Conservation (phyloP, 2,329 filamentous ascomycete genomes). For the Botrytis fragariae region DNA sequence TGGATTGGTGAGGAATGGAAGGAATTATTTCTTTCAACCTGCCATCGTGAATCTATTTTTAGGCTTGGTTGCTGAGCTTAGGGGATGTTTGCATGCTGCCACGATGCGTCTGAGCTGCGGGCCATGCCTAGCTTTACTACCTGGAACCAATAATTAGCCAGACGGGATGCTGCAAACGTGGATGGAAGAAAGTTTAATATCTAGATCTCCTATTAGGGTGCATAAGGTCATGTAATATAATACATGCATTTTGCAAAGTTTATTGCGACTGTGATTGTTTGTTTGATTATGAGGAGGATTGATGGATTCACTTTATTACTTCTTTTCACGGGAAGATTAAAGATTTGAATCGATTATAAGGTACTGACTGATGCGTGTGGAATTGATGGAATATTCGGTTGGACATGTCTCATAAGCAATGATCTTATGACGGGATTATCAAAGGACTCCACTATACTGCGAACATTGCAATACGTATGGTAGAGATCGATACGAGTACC, state of each 20-base stretch:
- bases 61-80: neutral
- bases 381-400: neutral
- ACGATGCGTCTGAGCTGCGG: neutral
- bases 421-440: conserved; percentile 1
- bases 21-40: neutral
- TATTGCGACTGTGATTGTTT: neutral
- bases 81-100: neutral
- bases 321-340: neutral
- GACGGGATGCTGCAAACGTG: neutral
- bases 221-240: neutral
- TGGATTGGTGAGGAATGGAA: neutral
- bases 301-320: neutral
- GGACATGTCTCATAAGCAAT: neutral
- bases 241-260: neutral
- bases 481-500: neutral
- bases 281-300: neutral
- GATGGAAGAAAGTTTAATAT: neutral
- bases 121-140: neutral
- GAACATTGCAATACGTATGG: neutral
- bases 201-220: neutral
- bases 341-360: neutral
- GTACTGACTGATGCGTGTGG: neutral
- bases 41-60: neutral
- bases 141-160: neutral
- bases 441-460: neutral